These are phyloP conservation scores for Haplographium delicatum DNA, from an alignment of 495 filamentous ascomycete species.

Conservation along the genomic window DNA sequence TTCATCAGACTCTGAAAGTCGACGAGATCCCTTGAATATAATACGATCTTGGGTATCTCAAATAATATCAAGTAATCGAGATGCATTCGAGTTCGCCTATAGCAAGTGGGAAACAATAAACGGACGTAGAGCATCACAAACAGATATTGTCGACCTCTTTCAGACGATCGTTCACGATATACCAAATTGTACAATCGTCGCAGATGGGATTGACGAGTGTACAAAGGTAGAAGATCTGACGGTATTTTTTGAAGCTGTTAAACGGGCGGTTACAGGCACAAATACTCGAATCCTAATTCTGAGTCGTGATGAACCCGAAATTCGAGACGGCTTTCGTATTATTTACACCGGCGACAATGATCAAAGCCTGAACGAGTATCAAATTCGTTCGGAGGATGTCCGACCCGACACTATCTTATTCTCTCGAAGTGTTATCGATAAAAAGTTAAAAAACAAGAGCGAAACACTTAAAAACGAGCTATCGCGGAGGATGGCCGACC, in stretches of 20 bases:
- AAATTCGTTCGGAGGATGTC: slow-evolving; percentile 22
- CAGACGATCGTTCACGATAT: slow-evolving; percentile 14
- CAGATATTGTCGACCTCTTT: slow-evolving; percentile 19
- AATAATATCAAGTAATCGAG: slow-evolving; percentile 12
- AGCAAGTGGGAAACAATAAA: slow-evolving; percentile 6
- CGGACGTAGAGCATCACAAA: slow-evolving; percentile 13
- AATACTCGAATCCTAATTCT: slow-evolving; percentile 22
- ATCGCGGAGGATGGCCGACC: slow-evolving; percentile 19
- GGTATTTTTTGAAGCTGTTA: slow-evolving; percentile 20
- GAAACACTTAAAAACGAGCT: slow-evolving; percentile 16
- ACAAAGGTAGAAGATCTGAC: slow-evolving; percentile 3
- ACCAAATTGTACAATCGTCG: slow-evolving; percentile 22
- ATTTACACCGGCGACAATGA: neutral
- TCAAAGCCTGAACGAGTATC: slow-evolving; percentile 10
- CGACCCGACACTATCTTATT: slow-evolving; percentile 14
- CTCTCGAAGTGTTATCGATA: slow-evolving; percentile 21
- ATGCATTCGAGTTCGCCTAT: slow-evolving; percentile 18
- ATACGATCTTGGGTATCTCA: slow-evolving; percentile 29
- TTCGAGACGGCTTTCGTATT: slow-evolving; percentile 20
- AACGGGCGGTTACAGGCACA: slow-evolving; percentile 12
- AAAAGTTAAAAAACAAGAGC: slow-evolving; percentile 21
- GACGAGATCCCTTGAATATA: slow-evolving; percentile 20
- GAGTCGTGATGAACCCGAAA: slow-evolving; percentile 24
- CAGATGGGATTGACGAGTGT: slow-evolving; percentile 31
- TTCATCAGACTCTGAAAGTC: slow-evolving; percentile 21